A percentile compares a stretch with the other conserved stretches of the same genome.
Evolutionary conservation across 1,284 basidiomycete species (phyloP).

Genomic region (Gymnopus androsaceus): DNA sequence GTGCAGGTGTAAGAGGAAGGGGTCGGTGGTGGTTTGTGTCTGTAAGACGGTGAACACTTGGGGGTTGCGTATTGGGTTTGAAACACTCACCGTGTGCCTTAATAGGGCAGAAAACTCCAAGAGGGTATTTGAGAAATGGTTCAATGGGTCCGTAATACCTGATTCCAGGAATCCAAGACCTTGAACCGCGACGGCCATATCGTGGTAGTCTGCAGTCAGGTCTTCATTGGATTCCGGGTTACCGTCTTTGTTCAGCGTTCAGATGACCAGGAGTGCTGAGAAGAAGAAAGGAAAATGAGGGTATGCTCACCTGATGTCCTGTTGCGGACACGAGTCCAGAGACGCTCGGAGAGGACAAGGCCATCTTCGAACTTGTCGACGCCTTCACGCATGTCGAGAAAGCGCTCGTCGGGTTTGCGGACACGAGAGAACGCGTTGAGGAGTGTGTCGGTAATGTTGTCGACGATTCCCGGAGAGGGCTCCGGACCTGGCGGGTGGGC

Average conservation of each 20-base stretch:
- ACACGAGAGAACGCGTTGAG: conserved; percentile 95
- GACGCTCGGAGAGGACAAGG: conserved; percentile 75
- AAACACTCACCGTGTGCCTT: conserved; percentile 83
- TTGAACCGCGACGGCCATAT: conserved; percentile 92
- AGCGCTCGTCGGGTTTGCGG: conserved; percentile 95
- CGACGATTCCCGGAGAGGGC: conserved; percentile 79
- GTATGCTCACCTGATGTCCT: conserved; percentile 82
- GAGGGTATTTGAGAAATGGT: conserved; percentile 93
- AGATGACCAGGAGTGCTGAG: conserved; percentile 17
- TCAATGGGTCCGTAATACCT: conserved; percentile 95
- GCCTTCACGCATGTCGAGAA: conserved; percentile 86
- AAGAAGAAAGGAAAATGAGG: conserved; percentile 27
- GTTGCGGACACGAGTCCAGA: conserved; percentile 74
- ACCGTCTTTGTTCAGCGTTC: conserved; percentile 77
- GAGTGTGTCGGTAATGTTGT: conserved; percentile 93
- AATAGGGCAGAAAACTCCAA: conserved; percentile 89
- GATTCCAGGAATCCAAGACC: conserved; percentile 97
- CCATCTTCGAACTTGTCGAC: conserved; percentile 97
- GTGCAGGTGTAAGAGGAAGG: conserved; percentile 87
- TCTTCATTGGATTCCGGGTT: conserved; percentile 81
- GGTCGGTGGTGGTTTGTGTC: conserved; percentile 85
- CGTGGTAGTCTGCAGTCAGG: conserved; percentile 95
- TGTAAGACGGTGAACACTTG: too few relatives aligned
- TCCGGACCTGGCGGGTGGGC: conserved; percentile 86
- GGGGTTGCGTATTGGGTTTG: too few relatives aligned